These are phyloP conservation scores for Isatis tinctoria DNA, from an alignment of 345 rosid genomes.

Conservation along the genomic window DNA sequence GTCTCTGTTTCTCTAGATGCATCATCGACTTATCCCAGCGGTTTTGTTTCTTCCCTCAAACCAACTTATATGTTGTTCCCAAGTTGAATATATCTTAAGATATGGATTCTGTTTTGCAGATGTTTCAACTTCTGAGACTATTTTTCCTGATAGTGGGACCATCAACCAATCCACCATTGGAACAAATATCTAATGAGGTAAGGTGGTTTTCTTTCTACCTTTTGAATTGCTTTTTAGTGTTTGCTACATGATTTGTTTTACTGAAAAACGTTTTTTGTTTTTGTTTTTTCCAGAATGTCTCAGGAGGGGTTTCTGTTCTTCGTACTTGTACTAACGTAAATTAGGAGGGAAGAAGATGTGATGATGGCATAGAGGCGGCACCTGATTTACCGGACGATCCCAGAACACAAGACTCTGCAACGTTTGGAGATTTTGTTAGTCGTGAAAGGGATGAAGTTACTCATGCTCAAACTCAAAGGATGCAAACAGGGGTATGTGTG, in stretches of 20 bases:
- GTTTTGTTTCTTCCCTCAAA: constrained; percentile 19
- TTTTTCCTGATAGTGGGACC: not conserved
- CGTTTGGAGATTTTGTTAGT: constrained; percentile 4
- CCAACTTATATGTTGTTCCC: not conserved
- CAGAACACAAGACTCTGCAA: constrained; percentile 10
- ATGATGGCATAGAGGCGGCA: constrained; percentile 7
- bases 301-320: constrained; percentile 6
- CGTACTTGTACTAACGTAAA: constrained; percentile 4
- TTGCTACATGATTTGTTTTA: not conserved
- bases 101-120: not conserved
- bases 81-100: not conserved
- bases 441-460: constrained; percentile 7
- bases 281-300: constrained; percentile 17
- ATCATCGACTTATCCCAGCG: not conserved
- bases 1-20: constrained; percentile 4
- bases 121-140: constrained; percentile 10
- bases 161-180: not conserved
- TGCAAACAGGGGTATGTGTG: constrained; percentile 9
- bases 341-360: not conserved
- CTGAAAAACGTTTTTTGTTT: not conserved
- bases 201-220: not conserved
- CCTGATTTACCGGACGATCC: constrained; percentile 1
- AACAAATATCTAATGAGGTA: constrained; percentile 16
- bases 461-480: not conserved
- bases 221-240: not conserved